Percentiles rank a stretch among this genome's conserved stretches.
Conservation (phyloP, 73 alveolate species). For the Tetrahymena elliotti region DNA sequence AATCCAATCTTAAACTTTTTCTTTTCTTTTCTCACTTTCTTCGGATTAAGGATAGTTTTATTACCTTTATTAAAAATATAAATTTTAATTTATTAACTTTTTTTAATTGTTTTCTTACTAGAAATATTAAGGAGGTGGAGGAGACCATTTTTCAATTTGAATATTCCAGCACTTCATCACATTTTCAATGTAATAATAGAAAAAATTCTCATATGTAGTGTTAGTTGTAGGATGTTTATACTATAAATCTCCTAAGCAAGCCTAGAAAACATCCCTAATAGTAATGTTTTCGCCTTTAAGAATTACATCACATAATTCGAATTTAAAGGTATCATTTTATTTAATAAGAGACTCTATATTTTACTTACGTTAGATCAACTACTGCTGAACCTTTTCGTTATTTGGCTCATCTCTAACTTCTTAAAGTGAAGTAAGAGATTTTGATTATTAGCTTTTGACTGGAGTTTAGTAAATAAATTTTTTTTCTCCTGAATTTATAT, state of each 20-base stretch:
- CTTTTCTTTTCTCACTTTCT: neutral
- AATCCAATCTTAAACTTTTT: neutral
- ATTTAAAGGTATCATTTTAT: neutral
- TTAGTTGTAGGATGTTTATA: neutral
- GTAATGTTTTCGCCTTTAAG: neutral
- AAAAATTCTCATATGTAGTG: neutral
- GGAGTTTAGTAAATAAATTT: neutral
- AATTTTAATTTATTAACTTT: neutral
- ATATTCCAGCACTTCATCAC: neutral
- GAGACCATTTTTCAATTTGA: neutral
- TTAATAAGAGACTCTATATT: neutral
- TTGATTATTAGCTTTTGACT: neutral
- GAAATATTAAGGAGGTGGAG: neutral
- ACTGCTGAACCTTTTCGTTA: neutral
- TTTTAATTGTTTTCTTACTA: neutral
- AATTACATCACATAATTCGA: neutral
- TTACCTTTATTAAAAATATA: neutral
- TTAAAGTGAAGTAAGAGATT: neutral
- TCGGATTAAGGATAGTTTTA: neutral
- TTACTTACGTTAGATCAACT: neutral
- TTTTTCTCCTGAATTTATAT: neutral
- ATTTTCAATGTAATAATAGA: neutral
- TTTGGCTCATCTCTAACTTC: neutral
- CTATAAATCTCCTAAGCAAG: neutral
- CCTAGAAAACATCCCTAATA: neutral